Evolutionary conservation across 441 rosid genomes (phyloP), one percentile per base, ranked within the genome.

Genomic region (Syzygium malaccense): DNA sequence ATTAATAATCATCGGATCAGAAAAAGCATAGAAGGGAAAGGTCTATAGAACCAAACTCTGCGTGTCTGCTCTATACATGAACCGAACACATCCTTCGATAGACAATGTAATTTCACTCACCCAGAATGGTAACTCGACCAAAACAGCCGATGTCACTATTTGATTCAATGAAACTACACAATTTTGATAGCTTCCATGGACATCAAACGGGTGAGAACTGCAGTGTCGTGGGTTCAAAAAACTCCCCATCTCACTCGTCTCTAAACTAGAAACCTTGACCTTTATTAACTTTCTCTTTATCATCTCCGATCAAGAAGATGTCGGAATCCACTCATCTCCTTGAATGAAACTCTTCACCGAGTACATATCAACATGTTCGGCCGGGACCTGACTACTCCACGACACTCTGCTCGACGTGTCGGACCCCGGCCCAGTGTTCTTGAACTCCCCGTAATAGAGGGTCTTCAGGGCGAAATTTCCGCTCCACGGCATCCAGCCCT

Each of bases 401-500:
- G 91, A 51, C 45, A 96, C 98, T 91, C 99, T 93, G 5, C 87
- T 53, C 5, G 96, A 88, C 78, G 87, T 28, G 57, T 90, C 85
- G n/a, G 98, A 93, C 58, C 98, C 98, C 0, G 95, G 91, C 18
- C 99, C 99, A 0, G 93, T 91, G 86, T 95, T 98, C 88, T 87
- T 90, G 79, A 88, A 95, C 89, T 98, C 99, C 32, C 99, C 99
- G 4, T 94, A 98, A 89, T 93, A 96, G 41, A 98, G 97, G 3
- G 99, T 98, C 87, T 94, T 92, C 90, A 96, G 71, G 8, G 95
- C 98, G 33, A 94, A 94, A 64, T 93, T 97, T 9, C 96, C 97
- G 6, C 33, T 83, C 96, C 97, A 98, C 6, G 99, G 98, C 96
- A 95, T 41, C 99, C 99, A 98, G 25, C 99, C 99, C 0, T 93